Percentiles rank a stretch among this genome's conserved stretches.
Evolutionary conservation across 2,329 filamentous ascomycete species (phyloP).

Genomic region (Huntiella omanensis): DNA sequence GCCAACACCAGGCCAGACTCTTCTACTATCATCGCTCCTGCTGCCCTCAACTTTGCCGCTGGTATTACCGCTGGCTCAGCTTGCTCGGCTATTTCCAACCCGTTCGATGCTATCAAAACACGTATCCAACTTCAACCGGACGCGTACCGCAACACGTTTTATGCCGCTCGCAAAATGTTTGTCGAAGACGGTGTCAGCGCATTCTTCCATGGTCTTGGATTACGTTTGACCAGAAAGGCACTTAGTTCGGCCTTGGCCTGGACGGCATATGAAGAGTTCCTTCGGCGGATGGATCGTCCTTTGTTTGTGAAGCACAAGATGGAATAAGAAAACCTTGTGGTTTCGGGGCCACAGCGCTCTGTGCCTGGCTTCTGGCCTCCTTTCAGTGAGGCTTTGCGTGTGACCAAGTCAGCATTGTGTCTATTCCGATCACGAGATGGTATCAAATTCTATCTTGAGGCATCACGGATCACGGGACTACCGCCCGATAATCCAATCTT

Average conservation of each 20-base stretch:
- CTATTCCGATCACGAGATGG: too few relatives aligned
- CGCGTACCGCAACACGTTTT: constrained; percentile 64
- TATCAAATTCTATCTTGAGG: too few relatives aligned
- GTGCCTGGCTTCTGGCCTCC: too few relatives aligned
- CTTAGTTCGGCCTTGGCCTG: constrained; percentile 88
- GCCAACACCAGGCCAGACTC: constrained; percentile 6
- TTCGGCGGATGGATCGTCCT: constrained; percentile 42
- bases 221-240: constrained; percentile 81
- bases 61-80: constrained; percentile 63
- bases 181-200: constrained; percentile 60
- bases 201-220: constrained; percentile 66
- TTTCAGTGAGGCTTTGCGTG: too few relatives aligned
- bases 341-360: neutral
- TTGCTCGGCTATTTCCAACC: constrained; percentile 82
- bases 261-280: constrained; percentile 90
- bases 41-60: constrained; percentile 63
- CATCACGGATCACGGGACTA: neutral
- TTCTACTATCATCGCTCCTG: constrained; percentile 6
- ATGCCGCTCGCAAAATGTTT: constrained; percentile 61
- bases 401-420: too few relatives aligned
- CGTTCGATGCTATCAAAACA: constrained; percentile 93
- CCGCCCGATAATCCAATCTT: neutral
- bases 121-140: constrained; percentile 76
- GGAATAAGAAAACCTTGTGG: constrained; percentile 2
- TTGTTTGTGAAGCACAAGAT: constrained; percentile 6